A percentile compares a stretch with the other conserved stretches of the same genome.
Evolutionary conservation across 805 yeast species (phyloP).

Genomic region (Wickerhamiella alocasiicola): DNA sequence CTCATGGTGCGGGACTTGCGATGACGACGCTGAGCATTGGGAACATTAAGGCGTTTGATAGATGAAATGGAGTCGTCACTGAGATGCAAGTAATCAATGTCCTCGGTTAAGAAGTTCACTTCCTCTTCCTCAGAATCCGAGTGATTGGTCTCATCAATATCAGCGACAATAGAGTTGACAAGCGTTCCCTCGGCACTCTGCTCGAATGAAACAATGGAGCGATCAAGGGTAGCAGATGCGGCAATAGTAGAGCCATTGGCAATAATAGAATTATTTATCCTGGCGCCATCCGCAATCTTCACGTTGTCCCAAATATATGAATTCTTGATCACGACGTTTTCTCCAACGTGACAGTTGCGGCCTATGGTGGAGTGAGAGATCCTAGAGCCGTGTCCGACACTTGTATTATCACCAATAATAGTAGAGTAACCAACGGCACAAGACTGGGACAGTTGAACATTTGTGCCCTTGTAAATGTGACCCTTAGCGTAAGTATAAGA

Average conservation of each 20-base stretch:
- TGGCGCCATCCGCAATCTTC: slow-evolving; percentile 50
- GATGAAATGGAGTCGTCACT: slow-evolving; percentile 26
- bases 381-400: slow-evolving; percentile 60
- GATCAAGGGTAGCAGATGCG: slow-evolving; percentile 37
- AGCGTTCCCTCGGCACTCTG: slow-evolving; percentile 51
- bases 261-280: slow-evolving; percentile 51
- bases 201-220: slow-evolving; percentile 66
- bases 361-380: slow-evolving; percentile 72
- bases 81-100: slow-evolving; percentile 24
- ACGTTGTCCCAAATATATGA: slow-evolving; percentile 85
- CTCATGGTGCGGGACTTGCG: slow-evolving; percentile 17
- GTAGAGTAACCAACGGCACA: slow-evolving; percentile 72
- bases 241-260: slow-evolving; percentile 54
- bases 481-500: slow-evolving; percentile 63
- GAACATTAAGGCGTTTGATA: slow-evolving; percentile 13
- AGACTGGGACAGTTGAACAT: slow-evolving; percentile 86
- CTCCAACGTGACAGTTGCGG: slow-evolving; percentile 72
- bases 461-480: slow-evolving; percentile 79
- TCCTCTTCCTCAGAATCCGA: slow-evolving; percentile 19
- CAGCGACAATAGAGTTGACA: slow-evolving; percentile 30
- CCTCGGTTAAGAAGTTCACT: slow-evolving; percentile 16
- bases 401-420: slow-evolving; percentile 66
- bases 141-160: slow-evolving; percentile 23
- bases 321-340: slow-evolving; percentile 53
- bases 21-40: slow-evolving; percentile 10